Conservation (phyloP, 768 basidiomycete species). For the Tricholoma sp. region DNA sequence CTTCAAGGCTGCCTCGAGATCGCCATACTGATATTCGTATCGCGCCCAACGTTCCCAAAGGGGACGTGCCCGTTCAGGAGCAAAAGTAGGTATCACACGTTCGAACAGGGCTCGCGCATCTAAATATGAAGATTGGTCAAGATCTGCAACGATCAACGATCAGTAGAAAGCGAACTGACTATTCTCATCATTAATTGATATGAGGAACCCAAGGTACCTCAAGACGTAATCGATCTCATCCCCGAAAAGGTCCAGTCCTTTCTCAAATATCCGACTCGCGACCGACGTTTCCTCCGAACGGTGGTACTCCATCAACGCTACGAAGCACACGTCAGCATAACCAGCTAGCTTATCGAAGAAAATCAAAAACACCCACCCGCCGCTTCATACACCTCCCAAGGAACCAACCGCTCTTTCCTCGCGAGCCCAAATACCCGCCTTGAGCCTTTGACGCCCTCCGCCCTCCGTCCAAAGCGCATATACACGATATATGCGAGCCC, state of each 20-base stretch:
- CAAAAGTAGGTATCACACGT: slow-evolving; percentile 72
- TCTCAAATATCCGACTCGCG: slow-evolving; percentile 89
- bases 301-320: slow-evolving; percentile 95
- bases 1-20: slow-evolving; percentile 81
- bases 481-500: slow-evolving; percentile 84
- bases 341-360: not conserved
- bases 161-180: slow-evolving; percentile 49
- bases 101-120: slow-evolving; percentile 97
- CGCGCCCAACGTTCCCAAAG: slow-evolving; percentile 96
- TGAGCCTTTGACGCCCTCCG: slow-evolving; percentile 81
- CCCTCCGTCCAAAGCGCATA: slow-evolving; percentile 86
- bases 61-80: slow-evolving; percentile 72
- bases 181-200: slow-evolving; percentile 91
- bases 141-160: not conserved
- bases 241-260: slow-evolving; percentile 79
- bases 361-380: slow-evolving; percentile 51
- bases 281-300: slow-evolving; percentile 73
- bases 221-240: slow-evolving; percentile 83
- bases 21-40: slow-evolving; percentile 95
- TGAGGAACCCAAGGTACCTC: slow-evolving; percentile 87
- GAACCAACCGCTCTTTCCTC: slow-evolving; percentile 64
- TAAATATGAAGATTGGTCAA: slow-evolving; percentile 25
- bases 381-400: slow-evolving; percentile 94
- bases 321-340: slow-evolving; percentile 1
- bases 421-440: slow-evolving; percentile 78